A percentile compares a stretch with the other conserved stretches of the same genome.
Evolutionary conservation across 2,329 filamentous ascomycete species (phyloP).

Genomic region (Stemphylium beticola): DNA sequence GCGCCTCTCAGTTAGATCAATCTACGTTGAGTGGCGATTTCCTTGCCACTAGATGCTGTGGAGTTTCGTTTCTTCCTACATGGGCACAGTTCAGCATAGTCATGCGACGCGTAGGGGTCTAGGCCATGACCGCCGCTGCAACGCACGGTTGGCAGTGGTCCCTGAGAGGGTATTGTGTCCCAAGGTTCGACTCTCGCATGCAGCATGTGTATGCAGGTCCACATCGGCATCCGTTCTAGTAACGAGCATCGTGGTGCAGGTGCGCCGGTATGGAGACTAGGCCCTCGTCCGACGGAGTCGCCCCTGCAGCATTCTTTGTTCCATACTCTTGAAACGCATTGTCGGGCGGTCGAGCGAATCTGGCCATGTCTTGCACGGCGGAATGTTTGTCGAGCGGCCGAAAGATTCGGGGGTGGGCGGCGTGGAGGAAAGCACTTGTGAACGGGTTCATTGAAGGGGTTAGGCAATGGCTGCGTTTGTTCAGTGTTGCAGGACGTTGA

Average conservation of each 20-base stretch:
- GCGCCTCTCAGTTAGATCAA: neutral
- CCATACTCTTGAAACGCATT: neutral
- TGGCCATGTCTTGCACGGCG: neutral
- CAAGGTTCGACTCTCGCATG: neutral
- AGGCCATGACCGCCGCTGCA: neutral
- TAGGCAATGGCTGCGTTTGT: neutral
- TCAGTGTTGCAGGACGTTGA: neutral
- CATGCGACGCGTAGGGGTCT: neutral
- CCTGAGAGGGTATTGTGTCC: neutral
- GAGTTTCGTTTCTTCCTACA: neutral
- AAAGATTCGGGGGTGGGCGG: neutral
- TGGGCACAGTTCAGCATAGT: neutral
- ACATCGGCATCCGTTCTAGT: neutral
- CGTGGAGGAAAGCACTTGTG: neutral
- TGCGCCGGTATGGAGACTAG: neutral
- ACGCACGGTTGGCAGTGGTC: neutral
- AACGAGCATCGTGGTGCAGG: slow-evolving; percentile 1
- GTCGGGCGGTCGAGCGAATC: neutral
- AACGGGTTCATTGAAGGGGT: neutral
- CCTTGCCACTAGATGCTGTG: neutral
- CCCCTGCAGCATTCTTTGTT: neutral
- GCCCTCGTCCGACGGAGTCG: slow-evolving; percentile 2
- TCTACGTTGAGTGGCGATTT: too few relatives aligned
- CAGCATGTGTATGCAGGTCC: slow-evolving; percentile 10
- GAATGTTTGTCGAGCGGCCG: neutral